Evolutionary conservation across 2,329 filamentous ascomycete species (phyloP), one percentile per base, ranked within the genome.

Genomic region (Aplosporella prunicola): DNA sequence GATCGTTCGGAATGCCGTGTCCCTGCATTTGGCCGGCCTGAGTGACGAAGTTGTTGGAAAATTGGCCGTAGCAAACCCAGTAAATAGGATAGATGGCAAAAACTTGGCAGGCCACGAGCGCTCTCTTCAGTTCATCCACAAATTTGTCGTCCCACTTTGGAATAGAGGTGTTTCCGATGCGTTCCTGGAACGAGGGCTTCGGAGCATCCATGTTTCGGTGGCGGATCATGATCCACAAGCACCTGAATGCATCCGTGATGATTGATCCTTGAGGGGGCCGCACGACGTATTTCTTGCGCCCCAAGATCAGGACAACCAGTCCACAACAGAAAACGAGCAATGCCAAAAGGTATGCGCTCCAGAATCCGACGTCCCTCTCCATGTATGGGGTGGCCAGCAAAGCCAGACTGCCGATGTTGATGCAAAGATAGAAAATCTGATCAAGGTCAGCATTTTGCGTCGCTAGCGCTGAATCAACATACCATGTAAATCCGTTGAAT

Each of bases 361-460:
- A 78, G 61, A 82, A 86, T 10, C 77, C 79, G 44, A 78, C 56
- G 51, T 81, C 72, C 43, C 72, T 64, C 57, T 86, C 82, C 70
- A 84, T 74, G 56, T 80, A 80, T 0, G 76, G 76, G 1, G 78
- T 85, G 5, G 75, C 78, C 43, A 85, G 69, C 31, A 76, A 64
- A 0, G 76, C 81, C 10, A 87, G 68, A 7, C 77, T 74, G 22
- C 81, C 82, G 17, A 85, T 48, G 60, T 86, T 85, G 61, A 85
- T 83, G 59, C 75, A 80, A 55, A 71, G 55, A 60, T 84, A 84
- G 63, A 83, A 84, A 51, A 83, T 72, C 76, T 29, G n/a, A n/a
- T n/a, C n/a, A n/a, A n/a, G n/a, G n/a, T n/a, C n/a, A n/a, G n/a
- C n/a, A n/a, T n/a, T n/a, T n/a, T n/a, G n/a, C n/a, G n/a, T n/a